Conservation (phyloP, 1,284 basidiomycete genomes). For the Trichosporon faecale region DNA sequence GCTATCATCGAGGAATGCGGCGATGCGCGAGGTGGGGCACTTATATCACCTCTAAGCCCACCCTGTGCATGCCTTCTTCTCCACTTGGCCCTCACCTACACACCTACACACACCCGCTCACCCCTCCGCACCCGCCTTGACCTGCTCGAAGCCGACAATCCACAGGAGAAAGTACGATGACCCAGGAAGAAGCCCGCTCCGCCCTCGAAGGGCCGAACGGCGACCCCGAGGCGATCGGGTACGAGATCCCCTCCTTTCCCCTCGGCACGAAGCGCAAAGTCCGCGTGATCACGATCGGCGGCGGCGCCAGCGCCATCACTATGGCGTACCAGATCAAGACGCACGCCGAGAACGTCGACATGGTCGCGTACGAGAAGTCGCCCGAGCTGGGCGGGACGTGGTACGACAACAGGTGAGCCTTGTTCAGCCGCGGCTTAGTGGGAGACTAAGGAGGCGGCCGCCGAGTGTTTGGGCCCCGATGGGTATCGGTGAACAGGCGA, state of each 20-base stretch:
- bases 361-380: conserved; percentile 18
- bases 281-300: conserved; percentile 19
- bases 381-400: conserved; percentile 22
- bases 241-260: conserved; percentile 13
- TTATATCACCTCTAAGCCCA: neutral
- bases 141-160: too few relatives aligned
- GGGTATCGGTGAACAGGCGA: neutral
- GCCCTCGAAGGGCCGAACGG: conserved; percentile 18
- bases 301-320: conserved; percentile 21
- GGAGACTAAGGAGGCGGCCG: neutral
- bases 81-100: neutral
- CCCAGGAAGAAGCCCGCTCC: neutral
- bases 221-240: conserved; percentile 22
- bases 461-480: neutral
- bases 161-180: neutral
- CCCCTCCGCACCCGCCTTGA: too few relatives aligned
- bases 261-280: conserved; percentile 15
- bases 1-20: neutral
- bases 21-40: neutral
- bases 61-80: neutral
- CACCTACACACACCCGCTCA: neutral
- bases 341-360: conserved; percentile 17
- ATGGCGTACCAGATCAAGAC: conserved; percentile 20
- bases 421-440: neutral
- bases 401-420: conserved; percentile 17